Evolutionary conservation across 2,329 filamentous ascomycete genomes (phyloP).

Genomic region (Sporothrix protearum): DNA sequence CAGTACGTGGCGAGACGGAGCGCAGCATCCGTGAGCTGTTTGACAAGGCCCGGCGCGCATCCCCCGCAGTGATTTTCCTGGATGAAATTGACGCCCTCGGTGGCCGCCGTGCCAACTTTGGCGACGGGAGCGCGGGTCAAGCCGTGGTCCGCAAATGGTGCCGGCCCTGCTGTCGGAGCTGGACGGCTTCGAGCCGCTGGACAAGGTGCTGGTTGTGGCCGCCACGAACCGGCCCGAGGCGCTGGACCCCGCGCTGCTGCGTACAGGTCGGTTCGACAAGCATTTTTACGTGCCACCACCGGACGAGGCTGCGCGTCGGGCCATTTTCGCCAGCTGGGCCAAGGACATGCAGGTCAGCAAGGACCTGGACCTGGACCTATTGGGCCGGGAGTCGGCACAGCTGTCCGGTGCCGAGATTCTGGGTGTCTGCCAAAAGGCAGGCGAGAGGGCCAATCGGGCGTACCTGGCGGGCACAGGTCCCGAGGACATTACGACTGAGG

Average conservation of each 20-base stretch:
- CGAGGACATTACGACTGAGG: slow-evolving; percentile 39
- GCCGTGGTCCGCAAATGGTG: slow-evolving; percentile 70
- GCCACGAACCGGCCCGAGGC: slow-evolving; percentile 88
- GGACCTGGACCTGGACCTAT: slow-evolving; percentile 61
- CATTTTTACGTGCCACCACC: slow-evolving; percentile 84
- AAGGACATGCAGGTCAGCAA: slow-evolving; percentile 54
- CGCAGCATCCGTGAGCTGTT: slow-evolving; percentile 81
- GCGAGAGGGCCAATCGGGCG: slow-evolving; percentile 38
- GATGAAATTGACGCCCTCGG: slow-evolving; percentile 91
- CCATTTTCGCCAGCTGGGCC: slow-evolving; percentile 70
- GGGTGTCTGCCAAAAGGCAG: slow-evolving; percentile 48
- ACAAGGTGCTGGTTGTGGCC: slow-evolving; percentile 80
- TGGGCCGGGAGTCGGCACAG: slow-evolving; percentile 66
- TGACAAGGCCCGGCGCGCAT: slow-evolving; percentile 75
- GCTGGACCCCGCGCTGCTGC: slow-evolving; percentile 79
- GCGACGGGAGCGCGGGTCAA: slow-evolving; percentile 37
- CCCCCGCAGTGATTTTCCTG: slow-evolving; percentile 92
- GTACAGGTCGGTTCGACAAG: slow-evolving; percentile 80
- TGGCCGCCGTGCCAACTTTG: slow-evolving; percentile 49
- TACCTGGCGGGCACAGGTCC: slow-evolving; percentile 28
- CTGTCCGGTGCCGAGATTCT: slow-evolving; percentile 82
- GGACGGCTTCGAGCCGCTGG: slow-evolving; percentile 85
- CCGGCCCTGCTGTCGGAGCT: slow-evolving; percentile 90
- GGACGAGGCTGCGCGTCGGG: slow-evolving; percentile 64
- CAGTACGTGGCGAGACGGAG: slow-evolving; percentile 98